Evolutionary conservation across 495 filamentous ascomycete genomes (phyloP).

Genomic region (Podospora pseudopauciseta): DNA sequence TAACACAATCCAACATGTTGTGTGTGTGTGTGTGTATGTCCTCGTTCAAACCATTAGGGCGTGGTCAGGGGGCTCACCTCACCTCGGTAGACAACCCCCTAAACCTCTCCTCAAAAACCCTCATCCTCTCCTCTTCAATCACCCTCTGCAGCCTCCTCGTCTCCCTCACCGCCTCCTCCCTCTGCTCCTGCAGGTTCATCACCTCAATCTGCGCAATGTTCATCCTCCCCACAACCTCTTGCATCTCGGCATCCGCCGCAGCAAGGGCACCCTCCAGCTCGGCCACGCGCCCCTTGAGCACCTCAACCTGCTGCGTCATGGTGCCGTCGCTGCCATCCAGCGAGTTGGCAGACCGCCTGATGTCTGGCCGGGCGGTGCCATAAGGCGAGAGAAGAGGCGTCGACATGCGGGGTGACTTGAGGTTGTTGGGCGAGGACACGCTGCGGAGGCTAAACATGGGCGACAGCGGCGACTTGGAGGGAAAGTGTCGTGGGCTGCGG

Average conservation of each 20-base stretch:
- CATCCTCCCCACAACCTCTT: conserved; percentile 88
- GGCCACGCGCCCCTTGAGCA: conserved; percentile 57
- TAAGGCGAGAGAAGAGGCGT: conserved; percentile 24
- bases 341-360: conserved; percentile 38
- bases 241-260: conserved; percentile 89
- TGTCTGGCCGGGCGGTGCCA: conserved; percentile 16
- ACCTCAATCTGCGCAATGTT: conserved; percentile 94
- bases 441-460: conserved; percentile 55
- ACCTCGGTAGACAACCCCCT: conserved; percentile 30
- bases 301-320: conserved; percentile 67
- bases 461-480: conserved; percentile 56
- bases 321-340: conserved; percentile 35
- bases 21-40: neutral
- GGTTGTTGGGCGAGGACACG: conserved; percentile 12
- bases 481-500: conserved; percentile 42
- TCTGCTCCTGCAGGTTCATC: conserved; percentile 81
- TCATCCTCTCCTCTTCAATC: conserved; percentile 47
- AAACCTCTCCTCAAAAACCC: conserved; percentile 46
- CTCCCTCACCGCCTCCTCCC: conserved; percentile 81
- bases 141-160: conserved; percentile 68
- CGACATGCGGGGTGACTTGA: conserved; percentile 49
- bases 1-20: neutral
- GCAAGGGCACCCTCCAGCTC: conserved; percentile 80
- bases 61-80: conserved; percentile 5
- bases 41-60: neutral